A percentile compares a stretch with the other conserved stretches of the same genome.
Conservation (phyloP, 192 early-diverging fungal genomes). For the Linnemannia schmuckeri region DNA sequence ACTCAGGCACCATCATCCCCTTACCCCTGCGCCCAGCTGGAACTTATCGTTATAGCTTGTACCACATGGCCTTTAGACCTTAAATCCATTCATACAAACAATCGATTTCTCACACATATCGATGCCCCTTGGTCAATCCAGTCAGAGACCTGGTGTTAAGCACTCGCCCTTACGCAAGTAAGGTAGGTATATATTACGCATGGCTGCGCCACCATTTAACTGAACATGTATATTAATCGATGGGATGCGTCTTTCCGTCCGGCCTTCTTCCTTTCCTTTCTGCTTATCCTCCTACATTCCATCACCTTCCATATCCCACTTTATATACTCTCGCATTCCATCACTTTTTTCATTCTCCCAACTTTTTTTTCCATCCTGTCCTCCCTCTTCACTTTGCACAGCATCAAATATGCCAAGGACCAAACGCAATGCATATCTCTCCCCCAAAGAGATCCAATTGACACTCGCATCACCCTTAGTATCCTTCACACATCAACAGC, state of each 20-base stretch:
- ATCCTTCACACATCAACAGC: neutral
- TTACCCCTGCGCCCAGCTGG: neutral
- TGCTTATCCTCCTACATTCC: neutral
- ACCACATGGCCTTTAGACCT: neutral
- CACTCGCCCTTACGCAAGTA: too few relatives aligned
- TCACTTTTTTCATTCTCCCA: neutral
- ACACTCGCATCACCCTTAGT: neutral
- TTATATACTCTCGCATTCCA: too few relatives aligned
- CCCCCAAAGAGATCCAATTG: neutral
- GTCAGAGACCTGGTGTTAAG: too few relatives aligned
- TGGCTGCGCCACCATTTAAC: too few relatives aligned
- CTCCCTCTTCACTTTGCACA: neutral
- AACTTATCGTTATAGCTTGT: too few relatives aligned
- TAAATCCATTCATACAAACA: too few relatives aligned
- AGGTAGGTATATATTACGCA: too few relatives aligned
- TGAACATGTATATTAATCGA: too few relatives aligned
- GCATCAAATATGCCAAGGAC: neutral
- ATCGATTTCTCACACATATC: too few relatives aligned
- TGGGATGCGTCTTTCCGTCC: neutral
- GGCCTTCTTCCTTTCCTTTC: neutral
- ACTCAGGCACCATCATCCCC: neutral
- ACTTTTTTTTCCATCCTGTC: neutral
- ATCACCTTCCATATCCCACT: too few relatives aligned
- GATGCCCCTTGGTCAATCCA: too few relatives aligned
- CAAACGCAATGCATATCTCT: neutral